Conservation (phyloP, 2,329 filamentous ascomycete species). For the Chrysoporthe austroafricana region DNA sequence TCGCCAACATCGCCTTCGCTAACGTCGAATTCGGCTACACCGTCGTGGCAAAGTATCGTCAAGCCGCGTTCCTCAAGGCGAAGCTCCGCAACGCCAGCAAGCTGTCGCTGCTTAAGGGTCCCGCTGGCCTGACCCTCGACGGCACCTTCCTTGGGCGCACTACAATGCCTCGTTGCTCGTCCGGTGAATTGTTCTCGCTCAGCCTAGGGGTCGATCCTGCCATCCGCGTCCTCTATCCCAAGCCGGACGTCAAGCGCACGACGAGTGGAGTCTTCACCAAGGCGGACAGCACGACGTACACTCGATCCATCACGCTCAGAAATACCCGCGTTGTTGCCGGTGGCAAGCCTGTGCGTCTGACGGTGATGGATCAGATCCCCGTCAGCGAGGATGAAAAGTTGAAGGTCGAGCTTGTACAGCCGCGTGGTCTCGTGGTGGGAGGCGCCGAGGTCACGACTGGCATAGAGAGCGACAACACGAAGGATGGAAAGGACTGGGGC, state of each 20-base stretch:
- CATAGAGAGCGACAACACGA: conserved; percentile 29
- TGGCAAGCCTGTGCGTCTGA: conserved; percentile 47
- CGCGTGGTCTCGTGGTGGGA: conserved; percentile 49
- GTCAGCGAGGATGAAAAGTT: conserved; percentile 64
- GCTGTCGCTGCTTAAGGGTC: conserved; percentile 59
- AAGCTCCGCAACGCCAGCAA: conserved; percentile 59
- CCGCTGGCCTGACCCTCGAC: conserved; percentile 64
- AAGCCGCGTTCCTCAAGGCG: conserved; percentile 63
- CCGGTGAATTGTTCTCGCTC: conserved; percentile 57
- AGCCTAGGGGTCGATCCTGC: conserved; percentile 63
- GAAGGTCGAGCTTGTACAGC: conserved; percentile 53
- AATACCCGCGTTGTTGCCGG: conserved; percentile 48
- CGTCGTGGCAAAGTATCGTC: conserved; percentile 63
- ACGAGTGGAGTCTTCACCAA: conserved; percentile 57
- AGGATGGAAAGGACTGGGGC: conserved; percentile 53
- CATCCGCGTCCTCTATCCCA: conserved; percentile 58
- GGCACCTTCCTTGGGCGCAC: conserved; percentile 64
- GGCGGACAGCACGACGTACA: conserved; percentile 56
- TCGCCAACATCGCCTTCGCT: conserved; percentile 57
- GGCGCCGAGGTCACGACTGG: conserved; percentile 45
- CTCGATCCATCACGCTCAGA: conserved; percentile 48
- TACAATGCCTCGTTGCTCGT: conserved; percentile 56
- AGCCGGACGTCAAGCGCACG: conserved; percentile 56
- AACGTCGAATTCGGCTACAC: conserved; percentile 60
- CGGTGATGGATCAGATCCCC: conserved; percentile 64